A percentile compares a stretch with the other conserved stretches of the same genome.
phyloP scores from a whole-genome alignment of 2,329 filamentous ascomycete genomes.

The Pseudocercospora macadamiae region DNA sequence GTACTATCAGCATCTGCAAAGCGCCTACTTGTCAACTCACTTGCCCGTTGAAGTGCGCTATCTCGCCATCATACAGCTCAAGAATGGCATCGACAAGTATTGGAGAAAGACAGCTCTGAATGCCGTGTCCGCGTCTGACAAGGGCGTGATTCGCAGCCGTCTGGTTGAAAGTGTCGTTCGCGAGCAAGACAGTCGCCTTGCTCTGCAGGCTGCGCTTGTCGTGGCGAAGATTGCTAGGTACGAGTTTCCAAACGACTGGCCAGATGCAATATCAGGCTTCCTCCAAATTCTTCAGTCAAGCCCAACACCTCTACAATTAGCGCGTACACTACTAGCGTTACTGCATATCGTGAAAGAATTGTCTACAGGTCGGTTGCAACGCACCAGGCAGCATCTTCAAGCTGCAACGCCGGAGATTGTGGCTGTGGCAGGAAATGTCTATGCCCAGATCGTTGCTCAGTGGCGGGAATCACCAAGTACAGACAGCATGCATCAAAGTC shows the following conservation, averaged over 20 bases:
- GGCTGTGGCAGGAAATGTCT: slow-evolving; percentile 77
- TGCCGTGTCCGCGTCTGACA: slow-evolving; percentile 70
- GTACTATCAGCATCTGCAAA: slow-evolving; percentile 55
- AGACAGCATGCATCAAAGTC: slow-evolving; percentile 73
- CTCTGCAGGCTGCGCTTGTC: slow-evolving; percentile 84
- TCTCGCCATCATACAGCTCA: slow-evolving; percentile 89
- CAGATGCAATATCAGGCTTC: slow-evolving; percentile 55
- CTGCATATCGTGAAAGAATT: slow-evolving; percentile 90
- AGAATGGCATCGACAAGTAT: slow-evolving; percentile 94
- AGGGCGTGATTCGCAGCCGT: slow-evolving; percentile 71
- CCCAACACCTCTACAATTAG: slow-evolving; percentile 58
- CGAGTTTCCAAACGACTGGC: slow-evolving; percentile 88
- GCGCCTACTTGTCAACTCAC: slow-evolving; percentile 78
- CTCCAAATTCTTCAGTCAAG: slow-evolving; percentile 63
- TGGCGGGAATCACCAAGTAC: slow-evolving; percentile 55
- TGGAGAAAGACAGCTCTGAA: slow-evolving; percentile 81
- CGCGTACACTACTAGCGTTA: slow-evolving; percentile 73
- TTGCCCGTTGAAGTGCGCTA: slow-evolving; percentile 79
- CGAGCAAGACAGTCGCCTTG: slow-evolving; percentile 75
- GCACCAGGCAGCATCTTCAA: slow-evolving; percentile 75
- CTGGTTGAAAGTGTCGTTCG: slow-evolving; percentile 76
- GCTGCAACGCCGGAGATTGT: slow-evolving; percentile 80
- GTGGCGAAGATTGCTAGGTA: slow-evolving; percentile 85
- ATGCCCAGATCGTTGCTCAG: slow-evolving; percentile 67
- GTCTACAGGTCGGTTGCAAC: slow-evolving; percentile 74